Percentiles rank a stretch among this genome's conserved stretches.
Conservation (phyloP, 768 basidiomycete genomes). For the Crucibulum laeve region DNA sequence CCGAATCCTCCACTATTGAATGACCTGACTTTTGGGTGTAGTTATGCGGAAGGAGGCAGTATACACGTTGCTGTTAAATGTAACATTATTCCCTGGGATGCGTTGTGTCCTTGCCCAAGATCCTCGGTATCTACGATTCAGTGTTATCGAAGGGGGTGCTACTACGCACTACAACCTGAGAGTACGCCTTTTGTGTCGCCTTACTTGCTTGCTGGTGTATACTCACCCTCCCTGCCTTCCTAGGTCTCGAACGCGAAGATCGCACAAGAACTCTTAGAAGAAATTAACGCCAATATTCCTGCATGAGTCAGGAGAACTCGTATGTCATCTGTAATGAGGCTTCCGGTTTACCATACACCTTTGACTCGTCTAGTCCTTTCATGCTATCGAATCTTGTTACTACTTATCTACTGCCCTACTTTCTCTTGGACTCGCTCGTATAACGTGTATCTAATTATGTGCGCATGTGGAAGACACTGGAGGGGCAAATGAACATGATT, state of each 20-base stretch:
- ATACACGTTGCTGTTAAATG: constrained; percentile 67
- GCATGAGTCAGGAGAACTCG: constrained; percentile 20
- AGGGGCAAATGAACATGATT: too few species aligned
- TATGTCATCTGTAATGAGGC: too few species aligned
- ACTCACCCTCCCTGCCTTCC: too few species aligned
- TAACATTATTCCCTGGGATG: constrained; percentile 78
- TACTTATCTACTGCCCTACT: too few species aligned
- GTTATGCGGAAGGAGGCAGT: constrained; percentile 89
- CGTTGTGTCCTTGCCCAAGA: constrained; percentile 68
- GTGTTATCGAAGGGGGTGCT: constrained; percentile 57
- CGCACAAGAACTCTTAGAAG: constrained; percentile 63
- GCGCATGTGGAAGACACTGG: too few species aligned
- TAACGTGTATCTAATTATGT: too few species aligned
- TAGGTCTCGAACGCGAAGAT: constrained; percentile 70
- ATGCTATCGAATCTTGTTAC: too few species aligned
- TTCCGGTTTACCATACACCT: too few species aligned
- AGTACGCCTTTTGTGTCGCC: constrained; percentile 34
- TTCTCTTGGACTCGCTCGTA: too few species aligned
- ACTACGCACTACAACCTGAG: constrained; percentile 73
- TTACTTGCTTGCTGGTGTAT: constrained; percentile 4
- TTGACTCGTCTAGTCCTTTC: too few species aligned
- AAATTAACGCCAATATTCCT: constrained; percentile 47
- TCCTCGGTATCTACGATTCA: constrained; percentile 75
- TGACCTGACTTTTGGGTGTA: constrained; percentile 19
- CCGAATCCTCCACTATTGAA: neutral